Percentiles rank a stretch among this genome's conserved stretches.
phyloP scores from a whole-genome alignment of 163 green algal species.

The Scenedesmus sp. region DNA sequence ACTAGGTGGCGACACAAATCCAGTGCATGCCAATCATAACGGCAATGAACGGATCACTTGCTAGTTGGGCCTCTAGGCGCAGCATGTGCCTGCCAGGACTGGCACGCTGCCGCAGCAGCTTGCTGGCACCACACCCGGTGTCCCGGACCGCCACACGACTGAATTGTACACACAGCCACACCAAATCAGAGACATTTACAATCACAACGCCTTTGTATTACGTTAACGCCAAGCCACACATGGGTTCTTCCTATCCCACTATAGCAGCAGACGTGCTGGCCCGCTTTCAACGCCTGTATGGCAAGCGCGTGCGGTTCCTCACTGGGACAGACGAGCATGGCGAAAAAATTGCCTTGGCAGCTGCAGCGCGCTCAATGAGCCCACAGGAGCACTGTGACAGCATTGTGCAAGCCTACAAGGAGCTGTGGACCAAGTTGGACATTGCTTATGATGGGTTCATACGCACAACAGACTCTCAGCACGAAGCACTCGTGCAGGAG shows the following conservation, averaged over 20 bases:
- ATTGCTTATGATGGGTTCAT: slow-evolving; percentile 96
- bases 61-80: not conserved
- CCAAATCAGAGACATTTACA: slow-evolving; percentile 72
- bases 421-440: slow-evolving; percentile 93
- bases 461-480: slow-evolving; percentile 90
- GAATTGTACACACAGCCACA: not conserved
- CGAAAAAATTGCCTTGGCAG: slow-evolving; percentile 97
- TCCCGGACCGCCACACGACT: not conserved
- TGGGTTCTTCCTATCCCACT: slow-evolving; percentile 97
- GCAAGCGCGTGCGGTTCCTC: slow-evolving; percentile 90
- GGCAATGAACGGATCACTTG: not conserved
- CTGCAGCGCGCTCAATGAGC: slow-evolving; percentile 72
- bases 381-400: slow-evolving; percentile 94
- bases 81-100: not conserved
- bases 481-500: slow-evolving; percentile 89
- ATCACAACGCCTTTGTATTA: slow-evolving; percentile 99
- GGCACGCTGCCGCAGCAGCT: not conserved
- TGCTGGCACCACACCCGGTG: not conserved
- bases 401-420: slow-evolving; percentile 85
- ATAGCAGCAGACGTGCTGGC: slow-evolving; percentile 95
- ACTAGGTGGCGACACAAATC: not conserved
- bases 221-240: slow-evolving; percentile 96
- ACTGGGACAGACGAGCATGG: slow-evolving; percentile 99
- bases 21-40: not conserved
- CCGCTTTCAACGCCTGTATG: slow-evolving; percentile 82